Percentiles rank a stretch among this genome's conserved stretches.
Conservation (phyloP, 768 basidiomycete genomes). For the Lactarius hatsudake region DNA sequence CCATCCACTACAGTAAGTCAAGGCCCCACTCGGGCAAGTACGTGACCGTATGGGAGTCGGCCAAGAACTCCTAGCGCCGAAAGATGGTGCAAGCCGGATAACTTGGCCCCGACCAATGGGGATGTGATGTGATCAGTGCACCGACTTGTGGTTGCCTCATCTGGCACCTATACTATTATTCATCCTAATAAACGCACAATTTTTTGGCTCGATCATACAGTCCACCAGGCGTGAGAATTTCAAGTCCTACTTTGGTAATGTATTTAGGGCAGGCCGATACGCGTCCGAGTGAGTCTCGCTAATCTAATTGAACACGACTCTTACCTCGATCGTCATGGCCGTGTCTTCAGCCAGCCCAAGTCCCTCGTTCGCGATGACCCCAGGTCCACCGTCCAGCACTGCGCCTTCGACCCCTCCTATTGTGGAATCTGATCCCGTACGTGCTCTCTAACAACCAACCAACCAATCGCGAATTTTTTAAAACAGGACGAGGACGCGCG, state of each 20-base stretch:
- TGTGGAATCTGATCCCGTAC: slow-evolving; percentile 18
- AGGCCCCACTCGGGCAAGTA: too few relatives aligned
- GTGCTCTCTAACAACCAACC: background rate
- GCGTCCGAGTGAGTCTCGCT: slow-evolving; percentile 2
- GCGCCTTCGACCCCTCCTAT: slow-evolving; percentile 14
- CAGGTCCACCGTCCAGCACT: slow-evolving; percentile 12
- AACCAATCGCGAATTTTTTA: background rate
- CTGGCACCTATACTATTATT: too few relatives aligned
- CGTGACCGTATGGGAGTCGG: too few relatives aligned
- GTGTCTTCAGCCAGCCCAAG: slow-evolving; percentile 5
- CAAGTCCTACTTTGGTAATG: background rate
- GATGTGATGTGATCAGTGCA: too few relatives aligned
- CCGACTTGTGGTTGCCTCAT: too few relatives aligned
- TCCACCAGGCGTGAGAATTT: background rate
- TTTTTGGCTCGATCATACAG: too few relatives aligned
- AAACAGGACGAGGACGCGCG: slow-evolving; percentile 51
- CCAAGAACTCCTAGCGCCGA: background rate
- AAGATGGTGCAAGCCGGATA: background rate
- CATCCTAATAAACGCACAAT: too few relatives aligned
- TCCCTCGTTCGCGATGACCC: slow-evolving; percentile 16
- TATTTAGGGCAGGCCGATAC: slow-evolving; percentile 26
- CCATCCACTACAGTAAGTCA: too few relatives aligned
- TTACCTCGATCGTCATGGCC: slow-evolving; percentile 2
- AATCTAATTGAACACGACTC: slow-evolving; percentile 1
- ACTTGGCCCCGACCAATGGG: too few relatives aligned